Evolutionary conservation across 441 rosid genomes (phyloP), one percentile per base, ranked within the genome.

Genomic region (Omphalea diandra): DNA sequence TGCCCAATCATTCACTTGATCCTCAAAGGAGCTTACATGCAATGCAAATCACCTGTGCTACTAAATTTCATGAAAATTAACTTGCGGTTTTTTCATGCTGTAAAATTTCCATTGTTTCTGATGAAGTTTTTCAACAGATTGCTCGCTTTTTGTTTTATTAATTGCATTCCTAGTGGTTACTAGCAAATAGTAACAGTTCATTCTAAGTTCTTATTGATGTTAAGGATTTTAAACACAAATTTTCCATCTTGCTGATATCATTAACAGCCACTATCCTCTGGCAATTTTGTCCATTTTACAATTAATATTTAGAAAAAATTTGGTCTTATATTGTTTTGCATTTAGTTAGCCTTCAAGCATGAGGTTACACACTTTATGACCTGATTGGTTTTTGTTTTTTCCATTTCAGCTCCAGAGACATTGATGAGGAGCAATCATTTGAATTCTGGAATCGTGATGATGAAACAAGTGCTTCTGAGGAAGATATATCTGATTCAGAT

Each of bases 381-480:
- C 75, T 71, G 47, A 79, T 72, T 65, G 33, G 31, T 53, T 74
- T 31, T 27, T 71, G 32, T 54, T 18, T 36, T n/a, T 65, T 44
- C 26, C 44, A 4, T 66, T 70, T 73, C 85, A 89, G 99, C 76
- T n/a, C 92, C 32, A 70, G 69, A 31, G 83, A 80, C 68, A 70
- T 47, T 44, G 81, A 77, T 52, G 81, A 77, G 56, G 88, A 83
- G 38, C 81, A 79, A 32, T 63, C 66, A 74, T 95, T 98, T 20
- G 99, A 95, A 78, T 95, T 92, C 79, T 95, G 99, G 99, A 89
- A 90, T 70, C 92, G 83, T 70, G 88, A 84, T 33, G 91, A 89
- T 73, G 98, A 87, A 83, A 90, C 76, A 18, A 89, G 86, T 69
- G 73, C 75, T 77, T 89, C 95, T 7, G 93, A 93, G 75, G 99